Percentiles rank a stretch among this genome's conserved stretches.
These are phyloP conservation scores for Mallotus japonicus DNA, from an alignment of 441 rosid species.

Conservation along the genomic window DNA sequence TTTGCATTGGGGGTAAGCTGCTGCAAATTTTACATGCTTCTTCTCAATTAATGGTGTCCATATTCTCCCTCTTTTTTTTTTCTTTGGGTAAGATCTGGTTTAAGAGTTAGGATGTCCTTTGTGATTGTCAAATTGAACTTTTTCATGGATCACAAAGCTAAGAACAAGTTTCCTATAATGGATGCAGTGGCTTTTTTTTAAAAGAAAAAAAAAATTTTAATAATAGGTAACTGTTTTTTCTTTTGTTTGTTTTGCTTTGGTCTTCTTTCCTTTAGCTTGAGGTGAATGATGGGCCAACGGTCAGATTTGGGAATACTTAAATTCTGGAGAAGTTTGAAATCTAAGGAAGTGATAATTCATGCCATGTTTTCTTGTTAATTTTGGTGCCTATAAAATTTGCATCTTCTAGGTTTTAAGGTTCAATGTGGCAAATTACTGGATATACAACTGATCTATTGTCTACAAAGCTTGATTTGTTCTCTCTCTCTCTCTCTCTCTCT, in stretches of 20 bases:
- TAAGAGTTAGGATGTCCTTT: not conserved
- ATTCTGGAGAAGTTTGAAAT: too few relatives aligned
- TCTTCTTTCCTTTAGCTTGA: not conserved
- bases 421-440: not conserved
- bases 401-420: not conserved
- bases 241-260: not conserved
- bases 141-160: not conserved
- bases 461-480: not conserved
- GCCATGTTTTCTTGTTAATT: not conserved
- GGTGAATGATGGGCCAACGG: not conserved
- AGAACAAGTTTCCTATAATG: not conserved
- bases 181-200: not conserved
- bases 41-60: not conserved
- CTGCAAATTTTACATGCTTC: not conserved
- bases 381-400: not conserved
- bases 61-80: not conserved
- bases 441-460: not conserved
- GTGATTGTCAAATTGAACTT: not conserved
- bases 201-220: too few relatives aligned
- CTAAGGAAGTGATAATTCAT: too few relatives aligned
- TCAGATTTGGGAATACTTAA: not conserved
- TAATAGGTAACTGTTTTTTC: not conserved
- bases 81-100: too few relatives aligned
- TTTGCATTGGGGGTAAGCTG: constrained; percentile 41
- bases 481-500: not conserved